A percentile compares a stretch with the other conserved stretches of the same genome.
These are phyloP conservation scores for Tetraselmis chui DNA, from an alignment of 139 green algal species.

Conservation along the genomic window DNA sequence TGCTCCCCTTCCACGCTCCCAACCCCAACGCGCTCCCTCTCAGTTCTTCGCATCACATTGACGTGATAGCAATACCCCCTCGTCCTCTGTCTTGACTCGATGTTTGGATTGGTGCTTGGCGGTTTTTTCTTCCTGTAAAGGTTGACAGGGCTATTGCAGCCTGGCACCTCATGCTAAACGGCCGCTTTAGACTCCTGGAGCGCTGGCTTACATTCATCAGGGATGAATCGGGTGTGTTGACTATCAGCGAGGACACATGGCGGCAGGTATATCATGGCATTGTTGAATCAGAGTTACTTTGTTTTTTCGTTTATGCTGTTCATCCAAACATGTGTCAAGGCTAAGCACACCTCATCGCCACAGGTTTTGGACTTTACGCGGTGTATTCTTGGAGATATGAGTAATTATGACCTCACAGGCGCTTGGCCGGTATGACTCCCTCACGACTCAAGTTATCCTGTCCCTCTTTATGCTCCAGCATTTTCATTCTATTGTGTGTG, in stretches of 20 bases:
- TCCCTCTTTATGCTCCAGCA: too few relatives aligned
- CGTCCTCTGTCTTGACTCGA: too few relatives aligned
- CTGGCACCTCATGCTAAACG: constrained; percentile 49
- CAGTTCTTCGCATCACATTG: too few relatives aligned
- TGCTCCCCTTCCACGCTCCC: background rate
- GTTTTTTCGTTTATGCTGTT: background rate
- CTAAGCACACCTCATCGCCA: background rate
- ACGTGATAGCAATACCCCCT: too few relatives aligned
- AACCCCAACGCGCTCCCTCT: too few relatives aligned
- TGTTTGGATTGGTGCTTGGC: too few relatives aligned
- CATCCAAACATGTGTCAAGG: background rate
- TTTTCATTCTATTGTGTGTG: too few relatives aligned
- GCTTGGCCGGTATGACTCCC: constrained; percentile 16
- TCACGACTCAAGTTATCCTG: too few relatives aligned
- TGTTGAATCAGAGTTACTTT: background rate
- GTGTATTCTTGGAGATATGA: constrained; percentile 58
- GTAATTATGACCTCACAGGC: constrained; percentile 58
- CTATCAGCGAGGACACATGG: constrained; percentile 68
- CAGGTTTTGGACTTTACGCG: constrained; percentile 68
- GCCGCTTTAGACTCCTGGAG: constrained; percentile 59
- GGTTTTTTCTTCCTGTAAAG: constrained; percentile 30
- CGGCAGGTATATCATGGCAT: constrained; percentile 32
- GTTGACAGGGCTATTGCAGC: constrained; percentile 28
- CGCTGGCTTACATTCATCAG: constrained; percentile 46
- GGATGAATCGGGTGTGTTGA: background rate